Base-by-base conservation (phyloP, 768 basidiomycete genomes). In the Cubamyces lactineus region DNA sequence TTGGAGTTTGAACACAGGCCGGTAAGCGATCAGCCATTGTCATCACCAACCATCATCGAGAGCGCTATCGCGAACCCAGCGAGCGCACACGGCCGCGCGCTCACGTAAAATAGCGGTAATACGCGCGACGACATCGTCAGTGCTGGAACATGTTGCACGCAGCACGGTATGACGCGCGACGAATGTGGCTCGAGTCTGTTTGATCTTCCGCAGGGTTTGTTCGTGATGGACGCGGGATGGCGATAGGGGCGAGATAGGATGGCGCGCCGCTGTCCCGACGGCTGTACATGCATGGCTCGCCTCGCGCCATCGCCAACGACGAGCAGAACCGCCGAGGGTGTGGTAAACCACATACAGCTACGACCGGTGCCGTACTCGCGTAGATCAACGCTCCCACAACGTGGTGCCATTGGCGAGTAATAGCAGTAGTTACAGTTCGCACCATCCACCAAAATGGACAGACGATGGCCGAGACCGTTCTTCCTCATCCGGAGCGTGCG, bases 261-360 rank as follows among this genome's bases (percentile, higher is more conserved):
- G 38, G 62, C 62, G 62, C 56, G 41, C 62, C 62, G 62, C 51
- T 54, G 51, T 59, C 62, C 62, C 56, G 62, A 63, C 54, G 57
- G 30, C 42, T 19, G 17, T 42, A 34, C 34, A 34, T 34, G 34
- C 34, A 34, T 11, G 34, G 5, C 34, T 34, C 5, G 34, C 34
- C 34, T 34, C 34, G 34, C 34, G 34, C 9, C 9, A 11, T 34
- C 34, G 34, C 34, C 34, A 34, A 34, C 34, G 34, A 34, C 34
- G 34, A 34, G 34, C 9, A 34, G 34, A 34, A 9, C 34, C 34
- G 34, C 34, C 34, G 5, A 34, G 5, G 9, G 34, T 34, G 9
- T 34, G 9, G 34, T 34, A 34, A 34, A 6, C 34, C 34, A 34
- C 34, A 34, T 34, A 34, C 34, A 34, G 34, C 34, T 34, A 34